phyloP scores from a whole-genome alignment of 2,329 filamentous ascomycete species.

The Fusarium sp. region DNA sequence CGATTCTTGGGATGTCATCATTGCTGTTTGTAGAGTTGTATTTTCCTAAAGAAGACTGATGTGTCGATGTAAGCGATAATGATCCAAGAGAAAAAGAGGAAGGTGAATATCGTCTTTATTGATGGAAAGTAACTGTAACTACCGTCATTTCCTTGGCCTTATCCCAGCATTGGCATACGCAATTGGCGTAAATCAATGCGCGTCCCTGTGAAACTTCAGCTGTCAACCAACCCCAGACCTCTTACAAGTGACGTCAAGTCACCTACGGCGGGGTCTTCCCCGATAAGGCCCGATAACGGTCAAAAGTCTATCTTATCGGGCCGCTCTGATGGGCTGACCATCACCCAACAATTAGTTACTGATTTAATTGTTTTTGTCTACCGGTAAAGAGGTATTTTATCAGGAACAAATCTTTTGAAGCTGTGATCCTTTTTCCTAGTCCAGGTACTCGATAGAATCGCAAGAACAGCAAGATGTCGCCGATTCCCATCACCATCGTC shows the following conservation, averaged over 20 bases:
- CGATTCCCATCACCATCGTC: conserved; percentile 91
- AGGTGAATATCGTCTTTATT: conserved; percentile 15
- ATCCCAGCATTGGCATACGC: conserved; percentile 39
- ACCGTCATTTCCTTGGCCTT: conserved; percentile 29
- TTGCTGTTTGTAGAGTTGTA: conserved; percentile 1
- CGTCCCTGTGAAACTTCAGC: conserved; percentile 32
- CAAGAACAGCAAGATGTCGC: conserved; percentile 61
- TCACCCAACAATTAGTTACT: conserved; percentile 18
- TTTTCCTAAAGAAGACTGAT: conserved; percentile 22
- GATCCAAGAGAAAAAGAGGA: neutral
- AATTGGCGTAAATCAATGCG: conserved; percentile 30
- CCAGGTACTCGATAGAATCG: neutral
- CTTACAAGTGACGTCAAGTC: conserved; percentile 40
- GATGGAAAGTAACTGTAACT: neutral
- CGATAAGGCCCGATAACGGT: conserved; percentile 40
- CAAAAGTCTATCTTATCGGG: conserved; percentile 42
- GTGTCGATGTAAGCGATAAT: neutral
- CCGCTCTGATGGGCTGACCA: conserved; percentile 39
- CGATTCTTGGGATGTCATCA: conserved; percentile 32
- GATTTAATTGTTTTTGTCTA: conserved; percentile 7
- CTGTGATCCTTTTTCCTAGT: neutral
- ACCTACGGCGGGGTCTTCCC: conserved; percentile 27
- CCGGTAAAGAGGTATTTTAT: conserved; percentile 41
- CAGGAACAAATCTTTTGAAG: conserved; percentile 10
- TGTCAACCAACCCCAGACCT: neutral